phyloP scores from a whole-genome alignment of 768 basidiomycete genomes.

The Rubroboletus satanas region DNA sequence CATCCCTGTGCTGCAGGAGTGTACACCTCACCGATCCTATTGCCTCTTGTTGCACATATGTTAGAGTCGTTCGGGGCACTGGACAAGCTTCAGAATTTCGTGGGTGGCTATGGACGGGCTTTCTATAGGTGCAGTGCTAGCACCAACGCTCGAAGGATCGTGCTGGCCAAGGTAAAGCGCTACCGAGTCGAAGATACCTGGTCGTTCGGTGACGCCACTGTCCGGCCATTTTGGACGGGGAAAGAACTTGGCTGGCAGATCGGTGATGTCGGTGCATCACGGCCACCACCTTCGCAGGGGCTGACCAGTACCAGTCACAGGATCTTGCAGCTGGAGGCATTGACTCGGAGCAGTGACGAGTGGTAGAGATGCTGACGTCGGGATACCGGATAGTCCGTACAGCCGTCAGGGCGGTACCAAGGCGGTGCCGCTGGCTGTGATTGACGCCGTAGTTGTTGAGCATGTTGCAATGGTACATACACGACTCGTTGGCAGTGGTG shows the following conservation, averaged over 20 bases:
- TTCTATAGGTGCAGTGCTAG: slow-evolving; percentile 60
- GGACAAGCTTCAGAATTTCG: slow-evolving; percentile 77
- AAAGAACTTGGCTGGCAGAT: slow-evolving; percentile 75
- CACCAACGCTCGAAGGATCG: slow-evolving; percentile 36
- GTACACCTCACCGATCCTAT: slow-evolving; percentile 89
- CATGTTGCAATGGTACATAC: no score
- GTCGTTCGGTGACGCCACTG: slow-evolving; percentile 40
- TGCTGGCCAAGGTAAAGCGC: slow-evolving; percentile 39
- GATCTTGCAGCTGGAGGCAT: background rate
- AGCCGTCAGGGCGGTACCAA: slow-evolving; percentile 15
- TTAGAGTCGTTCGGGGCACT: slow-evolving; percentile 86
- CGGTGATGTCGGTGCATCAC: slow-evolving; percentile 15
- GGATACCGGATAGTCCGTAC: background rate
- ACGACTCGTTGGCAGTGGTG: background rate
- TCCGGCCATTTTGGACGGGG: slow-evolving; percentile 89
- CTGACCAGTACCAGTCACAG: slow-evolving; percentile 7
- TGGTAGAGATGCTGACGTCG: background rate
- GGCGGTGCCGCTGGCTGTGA: slow-evolving; percentile 25
- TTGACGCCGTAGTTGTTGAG: slow-evolving; percentile 2
- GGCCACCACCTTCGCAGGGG: background rate
- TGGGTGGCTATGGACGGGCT: slow-evolving; percentile 67
- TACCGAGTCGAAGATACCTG: slow-evolving; percentile 48
- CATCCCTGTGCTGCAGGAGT: slow-evolving; percentile 91
- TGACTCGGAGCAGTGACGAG: background rate
- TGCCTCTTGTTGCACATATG: slow-evolving; percentile 86